Evolutionary conservation across 805 yeast species (phyloP).

Genomic region (Phaffomyces thermotolerans): DNA sequence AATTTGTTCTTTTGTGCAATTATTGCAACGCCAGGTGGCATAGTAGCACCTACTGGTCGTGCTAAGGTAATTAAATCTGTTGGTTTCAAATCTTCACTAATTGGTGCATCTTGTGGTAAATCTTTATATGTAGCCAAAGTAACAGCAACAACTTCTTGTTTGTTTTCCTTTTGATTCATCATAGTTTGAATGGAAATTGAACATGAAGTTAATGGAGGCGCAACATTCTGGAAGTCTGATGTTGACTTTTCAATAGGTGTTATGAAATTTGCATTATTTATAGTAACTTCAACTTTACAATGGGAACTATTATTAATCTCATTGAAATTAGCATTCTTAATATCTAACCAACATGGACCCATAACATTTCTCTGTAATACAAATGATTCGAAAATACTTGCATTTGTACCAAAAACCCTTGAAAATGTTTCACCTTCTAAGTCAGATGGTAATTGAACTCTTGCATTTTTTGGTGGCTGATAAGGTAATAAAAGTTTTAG

Average conservation of each 20-base stretch:
- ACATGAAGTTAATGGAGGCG: slow-evolving; percentile 68
- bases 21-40: slow-evolving; percentile 71
- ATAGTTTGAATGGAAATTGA: slow-evolving; percentile 75
- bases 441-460: slow-evolving; percentile 48
- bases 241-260: slow-evolving; percentile 39
- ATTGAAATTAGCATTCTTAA: slow-evolving; percentile 54
- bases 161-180: slow-evolving; percentile 64
- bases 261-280: slow-evolving; percentile 41
- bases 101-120: slow-evolving; percentile 69
- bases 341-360: slow-evolving; percentile 97
- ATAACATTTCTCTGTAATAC: slow-evolving; percentile 74
- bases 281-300: slow-evolving; percentile 69
- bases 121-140: slow-evolving; percentile 65
- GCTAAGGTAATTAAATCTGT: slow-evolving; percentile 62
- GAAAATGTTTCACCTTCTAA: slow-evolving; percentile 69
- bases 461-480: slow-evolving; percentile 49
- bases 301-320: slow-evolving; percentile 62
- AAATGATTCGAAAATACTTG: slow-evolving; percentile 77
- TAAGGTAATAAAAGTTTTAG: slow-evolving; percentile 72
- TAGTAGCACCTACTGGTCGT: slow-evolving; percentile 65
- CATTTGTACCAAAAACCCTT: slow-evolving; percentile 71
- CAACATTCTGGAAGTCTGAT: slow-evolving; percentile 28
- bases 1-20: slow-evolving; percentile 49
- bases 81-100: slow-evolving; percentile 54
- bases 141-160: slow-evolving; percentile 83